Percentiles rank a stretch among this genome's conserved stretches.
phyloP scores from a whole-genome alignment of 192 early-diverging fungal genomes.

The Spizellomyces punctatus region DNA sequence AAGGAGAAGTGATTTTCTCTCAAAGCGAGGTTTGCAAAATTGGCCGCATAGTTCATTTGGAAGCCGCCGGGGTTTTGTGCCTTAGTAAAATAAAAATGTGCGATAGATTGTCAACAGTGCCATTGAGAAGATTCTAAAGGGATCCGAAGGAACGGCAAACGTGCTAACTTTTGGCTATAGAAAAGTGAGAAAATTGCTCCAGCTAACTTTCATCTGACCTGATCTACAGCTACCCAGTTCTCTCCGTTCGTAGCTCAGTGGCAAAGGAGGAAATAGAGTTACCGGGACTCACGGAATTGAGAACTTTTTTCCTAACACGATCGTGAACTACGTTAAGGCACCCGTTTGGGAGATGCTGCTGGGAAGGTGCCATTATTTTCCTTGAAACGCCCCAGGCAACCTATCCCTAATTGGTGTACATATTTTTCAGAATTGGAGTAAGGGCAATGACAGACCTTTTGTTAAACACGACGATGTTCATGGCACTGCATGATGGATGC shows the following conservation, averaged over 20 bases:
- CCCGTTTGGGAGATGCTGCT: conserved; percentile 38
- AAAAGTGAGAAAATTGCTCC: conserved; percentile 9
- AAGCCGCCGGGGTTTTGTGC: too few species aligned
- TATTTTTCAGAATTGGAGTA: conserved; percentile 37
- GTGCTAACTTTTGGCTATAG: conserved; percentile 42
- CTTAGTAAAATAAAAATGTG: neutral
- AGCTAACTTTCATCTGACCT: neutral
- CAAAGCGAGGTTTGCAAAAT: conserved; percentile 23
- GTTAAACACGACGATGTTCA: conserved; percentile 39
- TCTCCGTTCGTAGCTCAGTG: neutral
- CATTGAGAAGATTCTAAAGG: conserved; percentile 28
- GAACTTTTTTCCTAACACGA: conserved; percentile 46
- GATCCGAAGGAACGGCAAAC: neutral
- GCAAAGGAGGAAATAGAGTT: conserved; percentile 22
- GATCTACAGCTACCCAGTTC: neutral
- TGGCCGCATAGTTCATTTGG: too few species aligned
- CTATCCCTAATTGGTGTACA: neutral
- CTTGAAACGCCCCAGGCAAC: neutral
- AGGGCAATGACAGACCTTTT: conserved; percentile 47
- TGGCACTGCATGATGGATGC: conserved; percentile 27
- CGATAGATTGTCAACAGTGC: conserved; percentile 37
- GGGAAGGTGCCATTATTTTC: conserved; percentile 19
- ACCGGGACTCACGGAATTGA: conserved; percentile 41
- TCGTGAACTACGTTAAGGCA: conserved; percentile 41
- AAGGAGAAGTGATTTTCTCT: conserved; percentile 16